Percentiles rank a stretch among this genome's conserved stretches.
Evolutionary conservation across 805 yeast species (phyloP).

Genomic region (Candida easanensis): DNA sequence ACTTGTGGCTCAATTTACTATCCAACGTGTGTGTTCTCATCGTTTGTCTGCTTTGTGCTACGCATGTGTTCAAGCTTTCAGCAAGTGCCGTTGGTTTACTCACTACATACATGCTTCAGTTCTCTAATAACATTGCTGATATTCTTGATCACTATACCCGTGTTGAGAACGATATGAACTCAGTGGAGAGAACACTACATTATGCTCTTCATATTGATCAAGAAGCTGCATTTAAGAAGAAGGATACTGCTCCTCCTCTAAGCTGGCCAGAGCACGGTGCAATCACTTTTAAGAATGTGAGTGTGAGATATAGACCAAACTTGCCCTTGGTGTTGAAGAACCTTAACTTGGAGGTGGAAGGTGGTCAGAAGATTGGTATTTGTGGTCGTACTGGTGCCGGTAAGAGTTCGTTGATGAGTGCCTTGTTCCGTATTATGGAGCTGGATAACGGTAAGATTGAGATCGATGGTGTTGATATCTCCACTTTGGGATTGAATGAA

Average conservation of each 20-base stretch:
- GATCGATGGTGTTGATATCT: conserved; percentile 67
- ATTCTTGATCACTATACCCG: conserved; percentile 55
- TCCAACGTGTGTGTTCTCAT: conserved; percentile 50
- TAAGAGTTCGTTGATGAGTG: conserved; percentile 58
- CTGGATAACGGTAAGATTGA: conserved; percentile 52
- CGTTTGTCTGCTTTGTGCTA: conserved; percentile 54
- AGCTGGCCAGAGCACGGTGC: conserved; percentile 23
- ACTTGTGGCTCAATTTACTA: conserved; percentile 50
- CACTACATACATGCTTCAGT: conserved; percentile 53
- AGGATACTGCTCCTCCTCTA: conserved; percentile 20
- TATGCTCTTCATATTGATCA: conserved; percentile 63
- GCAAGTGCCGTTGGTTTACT: conserved; percentile 68
- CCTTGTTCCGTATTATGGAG: conserved; percentile 59
- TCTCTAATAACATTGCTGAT: conserved; percentile 33
- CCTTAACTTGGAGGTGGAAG: conserved; percentile 43
- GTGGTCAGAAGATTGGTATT: conserved; percentile 57
- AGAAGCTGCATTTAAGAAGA: conserved; percentile 58
- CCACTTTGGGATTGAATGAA: conserved; percentile 58
- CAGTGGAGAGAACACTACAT: conserved; percentile 68
- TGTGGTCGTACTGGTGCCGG: conserved; percentile 72
- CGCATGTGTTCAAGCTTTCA: conserved; percentile 51
- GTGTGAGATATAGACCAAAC: conserved; percentile 57
- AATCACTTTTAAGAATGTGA: conserved; percentile 53
- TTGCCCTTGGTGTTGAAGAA: conserved; percentile 63
- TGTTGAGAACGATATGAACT: conserved; percentile 70